Conservation (phyloP, 2,329 filamentous ascomycete genomes). For the Canariomyces notabilis region DNA sequence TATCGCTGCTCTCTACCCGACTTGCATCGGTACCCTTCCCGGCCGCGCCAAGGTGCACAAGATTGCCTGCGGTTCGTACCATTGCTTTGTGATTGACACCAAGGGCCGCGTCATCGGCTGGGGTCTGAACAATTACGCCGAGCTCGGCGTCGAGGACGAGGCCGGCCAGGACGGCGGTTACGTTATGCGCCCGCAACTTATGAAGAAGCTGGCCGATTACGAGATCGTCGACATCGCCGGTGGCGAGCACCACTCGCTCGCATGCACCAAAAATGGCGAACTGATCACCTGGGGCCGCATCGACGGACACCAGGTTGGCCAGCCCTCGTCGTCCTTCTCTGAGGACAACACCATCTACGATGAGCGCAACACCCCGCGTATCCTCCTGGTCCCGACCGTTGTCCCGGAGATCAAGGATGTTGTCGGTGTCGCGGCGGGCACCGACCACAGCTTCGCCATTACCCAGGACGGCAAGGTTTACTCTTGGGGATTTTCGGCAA, state of each 20-base stretch:
- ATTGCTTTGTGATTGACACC: slow-evolving; percentile 73
- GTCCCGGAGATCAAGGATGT: slow-evolving; percentile 55
- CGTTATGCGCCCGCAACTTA: slow-evolving; percentile 64
- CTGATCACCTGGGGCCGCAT: slow-evolving; percentile 58
- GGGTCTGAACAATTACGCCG: slow-evolving; percentile 83
- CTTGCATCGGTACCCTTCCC: slow-evolving; percentile 31
- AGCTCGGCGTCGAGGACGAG: slow-evolving; percentile 60
- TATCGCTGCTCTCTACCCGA: slow-evolving; percentile 31
- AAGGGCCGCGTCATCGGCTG: slow-evolving; percentile 70
- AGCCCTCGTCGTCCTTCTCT: slow-evolving; percentile 51
- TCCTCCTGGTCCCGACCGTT: slow-evolving; percentile 61
- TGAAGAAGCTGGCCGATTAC: slow-evolving; percentile 59
- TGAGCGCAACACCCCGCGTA: slow-evolving; percentile 60
- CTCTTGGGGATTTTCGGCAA: slow-evolving; percentile 75
- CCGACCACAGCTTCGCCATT: slow-evolving; percentile 70
- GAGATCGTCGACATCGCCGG: slow-evolving; percentile 66
- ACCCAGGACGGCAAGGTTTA: slow-evolving; percentile 65
- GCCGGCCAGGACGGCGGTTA: slow-evolving; percentile 65
- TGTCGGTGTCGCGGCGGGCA: slow-evolving; percentile 55
- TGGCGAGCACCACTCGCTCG: slow-evolving; percentile 67
- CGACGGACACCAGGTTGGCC: slow-evolving; percentile 51
- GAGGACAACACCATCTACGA: slow-evolving; percentile 60
- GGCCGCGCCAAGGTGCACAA: slow-evolving; percentile 59
- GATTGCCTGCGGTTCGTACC: slow-evolving; percentile 66
- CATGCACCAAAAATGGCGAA: slow-evolving; percentile 51